Evolutionary conservation across 1,284 basidiomycete genomes (phyloP), one percentile per base, ranked within the genome.

Genomic region (Cryptococcus sp.): DNA sequence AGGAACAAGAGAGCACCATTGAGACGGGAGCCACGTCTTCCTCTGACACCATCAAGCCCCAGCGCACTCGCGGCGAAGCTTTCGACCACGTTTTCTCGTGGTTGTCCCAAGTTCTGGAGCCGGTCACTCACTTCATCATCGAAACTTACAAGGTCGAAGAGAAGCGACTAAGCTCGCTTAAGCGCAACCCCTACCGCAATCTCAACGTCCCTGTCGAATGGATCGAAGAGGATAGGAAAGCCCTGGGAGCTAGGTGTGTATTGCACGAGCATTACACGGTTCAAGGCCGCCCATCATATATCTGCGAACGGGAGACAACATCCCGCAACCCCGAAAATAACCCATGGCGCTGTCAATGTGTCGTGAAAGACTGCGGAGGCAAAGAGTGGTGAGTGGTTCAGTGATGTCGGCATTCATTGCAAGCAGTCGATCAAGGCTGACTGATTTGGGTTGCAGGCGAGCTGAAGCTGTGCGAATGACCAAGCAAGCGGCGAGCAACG

Each of bases 61-160:
- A 5, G n/a, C n/a, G 22, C 41, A 44, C 67, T 6, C 62, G 62
- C 16, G 70, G 73, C 44, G 57, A 68, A 55, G 67, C 67, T 0
- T 58, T 59, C 40, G 63, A 64, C 20, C 46, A 61, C 39, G 5
- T 69, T 5, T 65, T 62, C 44, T 11, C 48, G 16, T 71, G 67
- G 67, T 54, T 71, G 8, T 38, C 49, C 29, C 52, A 59, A 2
- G 52, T 69, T 5, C 64, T 63, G 40, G 51, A 45, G 1, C 69
- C 69, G 0, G 49, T 71, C 44, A 54, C 58, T 8, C 46, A 66
- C 19, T 70, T 54, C 39, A 62, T 52, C 1, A 48, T 59, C 11
- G 58, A 66, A 20, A 26, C 48, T 17, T 40, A 52, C 34, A 40
- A 38, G 16, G 57, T 54, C 23, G 50, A 55, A 34, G 29, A 46